A percentile compares a stretch with the other conserved stretches of the same genome.
Conservation (phyloP, 495 filamentous ascomycete genomes). For the Aspergillus carlsbadensis region DNA sequence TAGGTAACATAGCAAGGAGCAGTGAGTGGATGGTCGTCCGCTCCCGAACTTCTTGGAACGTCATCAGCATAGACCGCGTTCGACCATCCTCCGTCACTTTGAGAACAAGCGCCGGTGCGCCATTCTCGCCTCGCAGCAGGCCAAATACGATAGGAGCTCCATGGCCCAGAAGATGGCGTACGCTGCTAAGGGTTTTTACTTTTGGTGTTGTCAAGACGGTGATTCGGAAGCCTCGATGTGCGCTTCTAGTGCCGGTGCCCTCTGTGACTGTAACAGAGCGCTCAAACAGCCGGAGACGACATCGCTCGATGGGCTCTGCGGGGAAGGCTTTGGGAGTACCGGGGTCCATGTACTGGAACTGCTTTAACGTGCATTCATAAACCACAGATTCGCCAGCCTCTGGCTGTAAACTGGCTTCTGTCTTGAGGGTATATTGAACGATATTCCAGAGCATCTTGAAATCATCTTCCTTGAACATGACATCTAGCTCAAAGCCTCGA, state of each 20-base stretch:
- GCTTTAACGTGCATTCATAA: slow-evolving; percentile 62
- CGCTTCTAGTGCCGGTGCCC: slow-evolving; percentile 62
- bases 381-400: slow-evolving; percentile 63
- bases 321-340: slow-evolving; percentile 67
- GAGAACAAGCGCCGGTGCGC: slow-evolving; percentile 64
- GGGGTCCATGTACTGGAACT: slow-evolving; percentile 75
- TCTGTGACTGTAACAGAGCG: slow-evolving; percentile 58
- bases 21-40: slow-evolving; percentile 64
- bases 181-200: slow-evolving; percentile 69
- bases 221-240: slow-evolving; percentile 75
- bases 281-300: slow-evolving; percentile 72
- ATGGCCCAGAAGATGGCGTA: slow-evolving; percentile 62
- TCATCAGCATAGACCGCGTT: slow-evolving; percentile 67
- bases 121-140: slow-evolving; percentile 65
- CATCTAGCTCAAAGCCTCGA: slow-evolving; percentile 63
- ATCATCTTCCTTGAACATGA: slow-evolving; percentile 69
- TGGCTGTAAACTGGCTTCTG: slow-evolving; percentile 65
- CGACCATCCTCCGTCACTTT: slow-evolving; percentile 65
- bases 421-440: slow-evolving; percentile 73
- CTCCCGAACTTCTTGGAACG: slow-evolving; percentile 68
- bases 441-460: slow-evolving; percentile 77
- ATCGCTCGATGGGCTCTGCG: slow-evolving; percentile 64
- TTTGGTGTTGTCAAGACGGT: slow-evolving; percentile 71
- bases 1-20: slow-evolving; percentile 63
- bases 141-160: slow-evolving; percentile 69